These are phyloP conservation scores for Nemania sp. DNA, from an alignment of 2,329 filamentous ascomycete genomes.

Conservation along the genomic window DNA sequence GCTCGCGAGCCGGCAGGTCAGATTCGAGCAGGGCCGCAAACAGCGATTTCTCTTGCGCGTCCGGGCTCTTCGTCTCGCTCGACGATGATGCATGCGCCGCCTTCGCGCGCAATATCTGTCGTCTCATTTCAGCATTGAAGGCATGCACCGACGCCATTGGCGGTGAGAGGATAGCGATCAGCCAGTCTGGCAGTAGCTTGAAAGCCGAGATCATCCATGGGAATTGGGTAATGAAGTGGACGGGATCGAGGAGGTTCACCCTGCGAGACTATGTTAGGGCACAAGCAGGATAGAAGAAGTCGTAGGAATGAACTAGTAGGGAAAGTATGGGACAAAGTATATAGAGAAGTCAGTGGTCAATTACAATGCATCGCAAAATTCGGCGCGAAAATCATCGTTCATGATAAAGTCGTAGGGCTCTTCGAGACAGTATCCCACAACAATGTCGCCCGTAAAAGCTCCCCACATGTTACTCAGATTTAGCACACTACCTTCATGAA, in stretches of 20 bases:
- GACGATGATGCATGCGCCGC: too few species aligned
- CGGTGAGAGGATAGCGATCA: neutral
- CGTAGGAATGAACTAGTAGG: too few species aligned
- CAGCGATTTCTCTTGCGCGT: too few species aligned
- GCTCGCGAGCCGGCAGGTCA: neutral
- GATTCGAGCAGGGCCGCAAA: too few species aligned
- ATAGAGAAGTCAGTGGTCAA: too few species aligned
- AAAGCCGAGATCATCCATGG: neutral
- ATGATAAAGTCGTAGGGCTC: neutral
- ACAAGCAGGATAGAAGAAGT: too few species aligned
- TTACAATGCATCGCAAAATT: too few species aligned
- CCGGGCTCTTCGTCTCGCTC: too few species aligned
- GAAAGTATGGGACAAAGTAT: too few species aligned
- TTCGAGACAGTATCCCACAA: constrained; percentile 3
- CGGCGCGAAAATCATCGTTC: constrained; percentile 1
- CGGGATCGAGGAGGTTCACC: neutral
- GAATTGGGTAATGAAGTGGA: constrained; percentile 7
- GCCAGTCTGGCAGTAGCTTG: neutral
- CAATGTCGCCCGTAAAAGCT: neutral
- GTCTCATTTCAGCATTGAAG: too few species aligned
- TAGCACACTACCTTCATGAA: neutral
- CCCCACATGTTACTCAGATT: constrained; percentile 3
- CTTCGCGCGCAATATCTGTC: too few species aligned
- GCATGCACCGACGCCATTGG: neutral
- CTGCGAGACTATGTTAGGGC: neutral